A percentile compares a stretch with the other conserved stretches of the same genome.
Evolutionary conservation across 2,329 filamentous ascomycete species (phyloP).

Genomic region (Xylaria sp.): DNA sequence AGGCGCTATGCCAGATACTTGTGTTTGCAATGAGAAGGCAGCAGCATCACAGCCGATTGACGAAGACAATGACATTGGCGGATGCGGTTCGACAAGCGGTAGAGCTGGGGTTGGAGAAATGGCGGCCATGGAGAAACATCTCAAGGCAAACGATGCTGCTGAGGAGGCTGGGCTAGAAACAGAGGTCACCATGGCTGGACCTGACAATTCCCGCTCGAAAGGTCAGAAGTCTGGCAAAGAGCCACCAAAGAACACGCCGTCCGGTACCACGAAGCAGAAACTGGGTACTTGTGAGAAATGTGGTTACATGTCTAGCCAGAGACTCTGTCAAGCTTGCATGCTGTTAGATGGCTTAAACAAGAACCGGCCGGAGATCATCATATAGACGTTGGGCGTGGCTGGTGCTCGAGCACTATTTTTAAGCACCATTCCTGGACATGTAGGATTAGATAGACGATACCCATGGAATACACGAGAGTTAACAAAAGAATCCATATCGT

Average conservation of each 20-base stretch:
- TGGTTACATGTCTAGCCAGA: constrained; percentile 95
- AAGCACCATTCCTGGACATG: constrained; percentile 6
- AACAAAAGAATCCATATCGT: constrained; percentile 38
- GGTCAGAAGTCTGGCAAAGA: constrained; percentile 51
- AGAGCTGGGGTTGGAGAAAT: constrained; percentile 78
- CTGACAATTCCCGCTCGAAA: constrained; percentile 52
- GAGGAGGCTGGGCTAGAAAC: constrained; percentile 70
- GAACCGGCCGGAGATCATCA: constrained; percentile 68
- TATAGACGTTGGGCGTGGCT: constrained; percentile 52
- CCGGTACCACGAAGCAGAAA: constrained; percentile 68
- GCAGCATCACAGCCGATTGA: constrained; percentile 46
- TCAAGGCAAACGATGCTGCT: constrained; percentile 72
- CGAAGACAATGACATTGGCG: constrained; percentile 70
- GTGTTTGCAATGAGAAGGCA: constrained; percentile 59
- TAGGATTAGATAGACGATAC: constrained; percentile 45
- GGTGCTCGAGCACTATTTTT: constrained; percentile 12
- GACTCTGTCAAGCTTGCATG: constrained; percentile 91
- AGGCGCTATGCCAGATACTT: constrained; percentile 60
- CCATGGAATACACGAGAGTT: constrained; percentile 31
- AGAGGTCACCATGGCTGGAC: constrained; percentile 64
- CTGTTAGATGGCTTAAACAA: constrained; percentile 93
- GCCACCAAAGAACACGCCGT: constrained; percentile 44
- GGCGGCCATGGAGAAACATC: constrained; percentile 80
- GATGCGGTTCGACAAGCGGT: constrained; percentile 79
- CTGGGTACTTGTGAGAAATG: constrained; percentile 87